Base-by-base conservation (phyloP, 2,329 filamentous ascomycete species). In the Ramularia endophylla region DNA sequence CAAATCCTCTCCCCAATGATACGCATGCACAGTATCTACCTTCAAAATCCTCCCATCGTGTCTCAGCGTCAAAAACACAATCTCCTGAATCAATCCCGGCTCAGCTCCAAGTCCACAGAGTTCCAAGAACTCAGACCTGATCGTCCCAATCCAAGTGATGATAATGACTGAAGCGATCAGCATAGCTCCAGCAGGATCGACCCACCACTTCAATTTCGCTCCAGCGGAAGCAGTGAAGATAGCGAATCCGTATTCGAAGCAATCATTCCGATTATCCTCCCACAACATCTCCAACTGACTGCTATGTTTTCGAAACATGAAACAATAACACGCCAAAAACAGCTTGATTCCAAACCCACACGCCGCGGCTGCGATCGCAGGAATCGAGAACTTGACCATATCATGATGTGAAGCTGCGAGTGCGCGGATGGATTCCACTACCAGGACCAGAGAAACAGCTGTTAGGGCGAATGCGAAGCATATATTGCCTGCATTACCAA, bases 391-490 rank as follows among this genome's bases (percentile, higher is more conserved):
- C 2, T 59, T 57, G 53, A 83, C 84, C 6, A 25, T 6, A 11
- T 72, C 75, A 2, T 72, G 66, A 18, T 37, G 31, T 1, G 67
- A 65, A 31, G 71, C 65, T 1, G 68, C 72, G 2, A 97, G 72
- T 43, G 94, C 82, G 41, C 80, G 77, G 19, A 79, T 73, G 1
- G 89, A 88, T 62, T 95, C 87, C 16, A 90, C 87, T 55, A 98
- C 92, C 42, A 98, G 80, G 58, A 97, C 87, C 51, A 94, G 73
- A 0, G 88, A 95, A 6, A 97, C 90, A 8, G 87, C 73, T 15
- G 82, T 88, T 90, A 98, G 97, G 55, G 97, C 73, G 65, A 94
- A 94, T 66, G 88, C 95, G 65, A 98, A 98, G 46, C 84, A 80
- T 51, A 97, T 95, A 59, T 97, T 98, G 38, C 92, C 92, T 0